Evolutionary conservation across 768 basidiomycete species (phyloP).

Genomic region (Auricularia sp.): DNA sequence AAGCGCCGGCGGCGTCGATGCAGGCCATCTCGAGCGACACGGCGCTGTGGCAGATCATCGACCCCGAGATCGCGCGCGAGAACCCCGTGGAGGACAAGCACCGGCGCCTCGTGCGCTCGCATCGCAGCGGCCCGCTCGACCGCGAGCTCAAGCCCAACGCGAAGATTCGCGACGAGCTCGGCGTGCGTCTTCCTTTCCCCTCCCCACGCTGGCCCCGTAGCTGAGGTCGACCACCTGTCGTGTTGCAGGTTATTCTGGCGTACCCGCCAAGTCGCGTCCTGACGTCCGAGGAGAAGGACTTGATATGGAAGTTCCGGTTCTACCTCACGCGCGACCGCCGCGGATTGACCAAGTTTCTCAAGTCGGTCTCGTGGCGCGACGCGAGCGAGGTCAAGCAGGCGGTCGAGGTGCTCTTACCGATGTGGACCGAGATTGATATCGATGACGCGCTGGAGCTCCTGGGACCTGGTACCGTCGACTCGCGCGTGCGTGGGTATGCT

Average conservation of each 20-base stretch:
- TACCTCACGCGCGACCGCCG: conserved; percentile 87
- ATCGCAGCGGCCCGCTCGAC: conserved; percentile 89
- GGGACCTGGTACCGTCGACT: conserved; percentile 83
- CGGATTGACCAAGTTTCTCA: conserved; percentile 94
- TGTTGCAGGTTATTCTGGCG: conserved; percentile 66
- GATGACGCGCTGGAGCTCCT: conserved; percentile 94
- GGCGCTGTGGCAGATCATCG: conserved; percentile 77
- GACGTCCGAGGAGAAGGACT: conserved; percentile 86
- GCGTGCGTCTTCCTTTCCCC: conserved; percentile 37
- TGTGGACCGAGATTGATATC: conserved; percentile 95
- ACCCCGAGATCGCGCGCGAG: conserved; percentile 83
- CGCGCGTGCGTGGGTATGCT: conserved; percentile 87
- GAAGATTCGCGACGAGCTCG: conserved; percentile 86
- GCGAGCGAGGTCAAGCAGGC: conserved; percentile 95
- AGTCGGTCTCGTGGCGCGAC: conserved; percentile 96
- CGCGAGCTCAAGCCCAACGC: conserved; percentile 95
- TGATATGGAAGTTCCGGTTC: conserved; percentile 99
- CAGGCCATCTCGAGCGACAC: conserved; percentile 48
- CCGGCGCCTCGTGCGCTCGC: conserved; percentile 84
- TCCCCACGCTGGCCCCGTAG: not conserved
- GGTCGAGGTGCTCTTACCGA: conserved; percentile 86
- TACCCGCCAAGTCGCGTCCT: conserved; percentile 84
- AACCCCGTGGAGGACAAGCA: conserved; percentile 99
- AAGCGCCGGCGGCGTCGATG: conserved; percentile 32
- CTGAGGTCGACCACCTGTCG: not conserved